These are phyloP conservation scores for Heritiera littoralis DNA, from an alignment of 345 rosid genomes.

Conservation along the genomic window DNA sequence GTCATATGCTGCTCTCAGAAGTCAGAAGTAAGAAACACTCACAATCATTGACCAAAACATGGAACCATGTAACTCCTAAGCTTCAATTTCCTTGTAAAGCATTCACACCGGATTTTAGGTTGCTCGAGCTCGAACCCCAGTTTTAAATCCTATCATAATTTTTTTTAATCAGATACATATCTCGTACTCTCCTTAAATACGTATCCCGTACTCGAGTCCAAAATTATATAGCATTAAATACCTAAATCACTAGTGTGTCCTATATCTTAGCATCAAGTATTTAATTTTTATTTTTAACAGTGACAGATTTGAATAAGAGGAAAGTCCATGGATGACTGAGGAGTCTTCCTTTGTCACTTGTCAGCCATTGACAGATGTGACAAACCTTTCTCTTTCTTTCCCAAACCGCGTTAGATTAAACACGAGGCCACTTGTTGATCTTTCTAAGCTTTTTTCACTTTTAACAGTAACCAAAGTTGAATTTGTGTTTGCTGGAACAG, in stretches of 20 bases:
- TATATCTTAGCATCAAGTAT: neutral
- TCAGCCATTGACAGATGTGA: conserved; percentile 21
- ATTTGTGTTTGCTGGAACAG: conserved; percentile 36
- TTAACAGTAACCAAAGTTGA: neutral
- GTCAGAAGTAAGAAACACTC: neutral
- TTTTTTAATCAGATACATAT: no score
- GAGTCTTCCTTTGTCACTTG: conserved; percentile 30
- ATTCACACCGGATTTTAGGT: neutral
- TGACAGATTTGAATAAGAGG: neutral
- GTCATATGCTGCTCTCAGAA: neutral
- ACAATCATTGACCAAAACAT: neutral
- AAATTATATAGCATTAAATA: no score
- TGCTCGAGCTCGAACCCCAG: no score
- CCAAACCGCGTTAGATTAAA: conserved; percentile 31
- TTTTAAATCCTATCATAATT: no score
- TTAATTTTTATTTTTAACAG: neutral
- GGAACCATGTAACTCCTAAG: neutral
- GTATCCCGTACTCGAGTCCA: neutral
- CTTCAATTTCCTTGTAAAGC: neutral
- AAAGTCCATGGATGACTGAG: conserved; percentile 11
- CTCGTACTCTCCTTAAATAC: no score
- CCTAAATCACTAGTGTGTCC: neutral
- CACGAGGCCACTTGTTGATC: conserved; percentile 33
- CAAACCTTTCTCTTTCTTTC: neutral
- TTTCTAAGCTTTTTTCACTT: no score